phyloP scores from a whole-genome alignment of 352 stramenopile species.

The Pythium chondricola region DNA sequence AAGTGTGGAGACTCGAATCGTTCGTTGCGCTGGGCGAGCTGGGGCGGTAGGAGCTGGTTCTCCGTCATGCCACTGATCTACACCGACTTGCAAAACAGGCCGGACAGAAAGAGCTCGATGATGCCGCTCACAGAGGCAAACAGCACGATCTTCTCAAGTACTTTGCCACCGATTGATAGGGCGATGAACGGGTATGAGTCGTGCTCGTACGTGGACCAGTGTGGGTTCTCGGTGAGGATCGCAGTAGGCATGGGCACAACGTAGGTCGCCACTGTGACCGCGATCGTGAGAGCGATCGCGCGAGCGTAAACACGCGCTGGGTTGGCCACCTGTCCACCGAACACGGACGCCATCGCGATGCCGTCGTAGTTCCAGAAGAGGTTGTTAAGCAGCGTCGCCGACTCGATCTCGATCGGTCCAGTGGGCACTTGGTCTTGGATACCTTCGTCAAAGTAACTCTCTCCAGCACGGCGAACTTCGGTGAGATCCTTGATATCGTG shows the following conservation, averaged over 20 bases:
- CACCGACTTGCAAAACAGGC: slow-evolving; percentile 87
- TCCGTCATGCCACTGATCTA: slow-evolving; percentile 79
- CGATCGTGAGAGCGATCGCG: slow-evolving; percentile 75
- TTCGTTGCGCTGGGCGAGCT: slow-evolving; percentile 52
- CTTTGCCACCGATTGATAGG: slow-evolving; percentile 67
- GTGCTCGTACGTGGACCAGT: slow-evolving; percentile 73
- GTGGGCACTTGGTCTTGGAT: slow-evolving; percentile 12
- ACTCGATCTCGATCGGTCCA: slow-evolving; percentile 49
- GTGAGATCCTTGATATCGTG: slow-evolving; percentile 32
- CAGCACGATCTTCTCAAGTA: slow-evolving; percentile 81
- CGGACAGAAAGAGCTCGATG: slow-evolving; percentile 86
- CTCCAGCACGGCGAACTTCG: slow-evolving; percentile 21
- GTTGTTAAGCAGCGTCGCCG: slow-evolving; percentile 87
- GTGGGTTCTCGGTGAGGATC: slow-evolving; percentile 43
- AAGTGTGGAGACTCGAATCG: slow-evolving; percentile 33
- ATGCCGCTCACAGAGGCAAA: slow-evolving; percentile 67
- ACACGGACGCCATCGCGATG: slow-evolving; percentile 88
- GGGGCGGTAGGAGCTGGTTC: slow-evolving; percentile 67
- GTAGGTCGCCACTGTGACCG: slow-evolving; percentile 77
- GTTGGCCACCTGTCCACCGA: slow-evolving; percentile 88
- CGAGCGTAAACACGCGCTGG: slow-evolving; percentile 75
- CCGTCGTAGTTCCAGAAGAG: slow-evolving; percentile 96
- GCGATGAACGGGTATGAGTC: slow-evolving; percentile 84
- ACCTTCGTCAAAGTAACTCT: neutral
- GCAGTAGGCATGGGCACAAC: slow-evolving; percentile 86